phyloP scores from a whole-genome alignment of 2,329 filamentous ascomycete genomes.

The Zymoseptoria brevis region DNA sequence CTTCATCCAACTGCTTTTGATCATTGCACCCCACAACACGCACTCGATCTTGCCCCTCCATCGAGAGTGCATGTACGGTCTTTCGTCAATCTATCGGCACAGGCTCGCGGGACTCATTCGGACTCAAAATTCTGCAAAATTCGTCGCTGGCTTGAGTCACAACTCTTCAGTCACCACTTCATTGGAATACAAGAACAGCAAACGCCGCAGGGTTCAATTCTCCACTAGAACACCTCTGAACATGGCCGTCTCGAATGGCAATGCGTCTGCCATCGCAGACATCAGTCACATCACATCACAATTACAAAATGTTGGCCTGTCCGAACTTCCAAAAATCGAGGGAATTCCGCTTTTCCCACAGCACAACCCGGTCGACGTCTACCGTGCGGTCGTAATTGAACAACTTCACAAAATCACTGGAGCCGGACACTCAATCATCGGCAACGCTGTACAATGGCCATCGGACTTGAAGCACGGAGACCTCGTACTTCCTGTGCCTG shows the following conservation, averaged over 20 bases:
- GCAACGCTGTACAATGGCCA: constrained; percentile 70
- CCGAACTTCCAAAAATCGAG: constrained; percentile 19
- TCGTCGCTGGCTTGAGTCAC: constrained; percentile 10
- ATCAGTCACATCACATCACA: constrained; percentile 24
- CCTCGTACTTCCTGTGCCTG: constrained; percentile 67
- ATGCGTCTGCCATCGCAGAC: constrained; percentile 5
- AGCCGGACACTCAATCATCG: constrained; percentile 63
- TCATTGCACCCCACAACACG: neutral
- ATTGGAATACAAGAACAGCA: neutral
- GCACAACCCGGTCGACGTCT: constrained; percentile 69
- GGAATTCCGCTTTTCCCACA: constrained; percentile 46
- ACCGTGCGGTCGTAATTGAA: constrained; percentile 66
- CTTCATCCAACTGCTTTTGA: neutral
- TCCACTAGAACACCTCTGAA: neutral
- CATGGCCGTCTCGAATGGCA: constrained; percentile 18
- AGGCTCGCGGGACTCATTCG: constrained; percentile 4
- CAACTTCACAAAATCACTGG: constrained; percentile 61
- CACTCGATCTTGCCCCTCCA: neutral
- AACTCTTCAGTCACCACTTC: constrained; percentile 8
- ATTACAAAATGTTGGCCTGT: constrained; percentile 24
- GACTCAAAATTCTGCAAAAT: constrained; percentile 5
- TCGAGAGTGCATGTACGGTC: constrained; percentile 10
- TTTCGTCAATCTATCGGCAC: constrained; percentile 2
- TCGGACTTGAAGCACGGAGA: constrained; percentile 74
- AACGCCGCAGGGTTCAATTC: neutral